phyloP scores from a whole-genome alignment of 2,329 filamentous ascomycete species.

The Penicillium crustosum region DNA sequence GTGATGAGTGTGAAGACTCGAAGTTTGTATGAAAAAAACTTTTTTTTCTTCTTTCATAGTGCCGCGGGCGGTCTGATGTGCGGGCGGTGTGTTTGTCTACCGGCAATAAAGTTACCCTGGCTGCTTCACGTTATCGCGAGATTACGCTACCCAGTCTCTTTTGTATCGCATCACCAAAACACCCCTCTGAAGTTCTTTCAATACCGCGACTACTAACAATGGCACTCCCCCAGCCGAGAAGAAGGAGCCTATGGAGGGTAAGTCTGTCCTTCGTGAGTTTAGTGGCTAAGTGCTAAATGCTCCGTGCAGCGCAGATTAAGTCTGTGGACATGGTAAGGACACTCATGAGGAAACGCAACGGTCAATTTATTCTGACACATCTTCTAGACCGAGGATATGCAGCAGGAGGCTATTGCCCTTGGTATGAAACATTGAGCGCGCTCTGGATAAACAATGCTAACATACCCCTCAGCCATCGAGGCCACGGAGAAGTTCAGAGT shows the following conservation, averaged over 20 bases:
- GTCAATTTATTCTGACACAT: conserved; percentile 16
- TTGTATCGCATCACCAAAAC: background rate
- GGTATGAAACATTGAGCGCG: conserved; percentile 59
- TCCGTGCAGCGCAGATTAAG: conserved; percentile 80
- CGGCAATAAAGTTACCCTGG: conserved; percentile 14
- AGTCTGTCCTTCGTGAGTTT: conserved; percentile 23
- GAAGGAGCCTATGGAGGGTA: conserved; percentile 76
- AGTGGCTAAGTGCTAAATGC: conserved; percentile 20
- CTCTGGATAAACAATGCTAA: conserved; percentile 27
- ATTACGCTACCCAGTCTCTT: background rate
- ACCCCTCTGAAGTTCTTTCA: background rate
- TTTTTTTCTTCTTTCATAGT: conserved; percentile 36
- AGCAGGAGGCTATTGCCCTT: conserved; percentile 90
- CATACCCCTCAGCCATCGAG: conserved; percentile 57
- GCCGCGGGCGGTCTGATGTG: conserved; percentile 35
- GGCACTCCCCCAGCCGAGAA: conserved; percentile 44
- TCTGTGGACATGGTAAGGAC: conserved; percentile 90
- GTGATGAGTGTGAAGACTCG: conserved; percentile 21
- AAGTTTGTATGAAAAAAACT: conserved; percentile 14
- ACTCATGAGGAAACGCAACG: conserved; percentile 11
- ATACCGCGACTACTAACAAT: conserved; percentile 26
- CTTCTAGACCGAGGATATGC: conserved; percentile 89
- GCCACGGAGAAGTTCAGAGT: conserved; percentile 71
- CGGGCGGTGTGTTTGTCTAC: conserved; percentile 5
- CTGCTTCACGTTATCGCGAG: conserved; percentile 16